A percentile compares a stretch with the other conserved stretches of the same genome.
These are phyloP conservation scores for Vittaforma corneae DNA, from an alignment of 371 early-diverging fungal genomes.

Conservation along the genomic window DNA sequence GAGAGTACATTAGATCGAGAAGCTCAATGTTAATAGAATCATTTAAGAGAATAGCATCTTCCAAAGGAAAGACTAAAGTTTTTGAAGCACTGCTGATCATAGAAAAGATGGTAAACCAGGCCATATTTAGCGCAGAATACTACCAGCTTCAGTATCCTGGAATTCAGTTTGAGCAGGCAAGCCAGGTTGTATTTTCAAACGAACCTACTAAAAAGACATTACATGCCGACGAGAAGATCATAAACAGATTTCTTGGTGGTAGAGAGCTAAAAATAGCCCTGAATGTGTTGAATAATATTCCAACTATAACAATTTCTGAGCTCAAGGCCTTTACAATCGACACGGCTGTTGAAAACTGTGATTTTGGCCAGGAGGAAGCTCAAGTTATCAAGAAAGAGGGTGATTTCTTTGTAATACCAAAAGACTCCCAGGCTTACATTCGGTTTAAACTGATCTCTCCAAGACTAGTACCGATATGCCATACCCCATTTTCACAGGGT, in stretches of 20 bases:
- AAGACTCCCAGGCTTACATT: not conserved
- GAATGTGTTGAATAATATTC: not conserved
- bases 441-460: not conserved
- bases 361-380: not conserved
- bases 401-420: not conserved
- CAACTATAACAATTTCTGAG: not conserved
- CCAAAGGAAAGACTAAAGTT: constrained; percentile 15
- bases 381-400: not conserved
- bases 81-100: constrained; percentile 9
- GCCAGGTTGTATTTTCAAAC: not conserved
- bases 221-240: not conserved
- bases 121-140: constrained; percentile 50
- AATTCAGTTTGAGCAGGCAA: not conserved
- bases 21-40: constrained; percentile 25
- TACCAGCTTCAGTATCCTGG: constrained; percentile 47
- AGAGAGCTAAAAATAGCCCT: not conserved
- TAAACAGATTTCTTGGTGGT: not conserved
- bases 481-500: not conserved
- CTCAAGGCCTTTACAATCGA: not conserved
- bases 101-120: constrained; percentile 46
- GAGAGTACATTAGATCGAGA: constrained; percentile 16
- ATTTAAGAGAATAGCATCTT: constrained; percentile 29
- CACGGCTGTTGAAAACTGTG: not conserved
- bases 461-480: not conserved
- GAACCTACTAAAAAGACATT: not conserved